Evolutionary conservation across 371 early-diverging fungal genomes (phyloP).

Genomic region (Sporodiniella umbellata): DNA sequence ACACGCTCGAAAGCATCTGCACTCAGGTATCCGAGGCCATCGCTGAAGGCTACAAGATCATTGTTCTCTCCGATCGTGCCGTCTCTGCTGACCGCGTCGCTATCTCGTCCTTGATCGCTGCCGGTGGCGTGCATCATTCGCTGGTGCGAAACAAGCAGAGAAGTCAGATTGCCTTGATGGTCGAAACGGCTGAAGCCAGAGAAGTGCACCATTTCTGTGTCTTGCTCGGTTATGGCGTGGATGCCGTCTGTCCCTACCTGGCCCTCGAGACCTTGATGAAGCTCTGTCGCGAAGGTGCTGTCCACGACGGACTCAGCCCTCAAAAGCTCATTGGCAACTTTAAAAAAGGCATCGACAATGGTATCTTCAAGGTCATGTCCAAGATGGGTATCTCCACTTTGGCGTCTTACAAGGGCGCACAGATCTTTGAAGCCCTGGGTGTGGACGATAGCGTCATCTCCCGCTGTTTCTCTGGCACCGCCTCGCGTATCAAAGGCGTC

Average conservation of each 20-base stretch:
- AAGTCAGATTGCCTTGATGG: slow-evolving; percentile 82
- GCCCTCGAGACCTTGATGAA: slow-evolving; percentile 86
- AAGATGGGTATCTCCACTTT: slow-evolving; percentile 99
- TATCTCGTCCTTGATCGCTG: slow-evolving; percentile 82
- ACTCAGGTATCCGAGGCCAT: slow-evolving; percentile 80
- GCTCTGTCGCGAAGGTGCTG: slow-evolving; percentile 78
- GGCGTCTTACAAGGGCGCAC: slow-evolving; percentile 97
- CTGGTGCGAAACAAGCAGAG: slow-evolving; percentile 87
- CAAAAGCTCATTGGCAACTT: slow-evolving; percentile 74
- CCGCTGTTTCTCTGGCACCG: slow-evolving; percentile 92
- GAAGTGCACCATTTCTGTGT: slow-evolving; percentile 97
- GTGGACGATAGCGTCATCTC: slow-evolving; percentile 84
- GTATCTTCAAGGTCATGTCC: slow-evolving; percentile 96
- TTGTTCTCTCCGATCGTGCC: slow-evolving; percentile 81
- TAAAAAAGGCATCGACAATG: slow-evolving; percentile 85
- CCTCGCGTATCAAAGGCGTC: slow-evolving; percentile 91
- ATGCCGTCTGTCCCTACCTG: slow-evolving; percentile 93
- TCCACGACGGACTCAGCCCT: slow-evolving; percentile 47
- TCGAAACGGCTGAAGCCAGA: slow-evolving; percentile 94
- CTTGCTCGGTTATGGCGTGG: slow-evolving; percentile 95
- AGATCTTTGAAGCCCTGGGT: slow-evolving; percentile 97
- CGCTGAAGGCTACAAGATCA: slow-evolving; percentile 72
- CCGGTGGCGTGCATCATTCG: slow-evolving; percentile 95
- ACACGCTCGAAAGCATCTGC: slow-evolving; percentile 83
- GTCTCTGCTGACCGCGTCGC: slow-evolving; percentile 75